Evolutionary conservation across 2,329 filamentous ascomycete genomes (phyloP), one percentile per base, ranked within the genome.

Genomic region (Talaromyces pinophilus): DNA sequence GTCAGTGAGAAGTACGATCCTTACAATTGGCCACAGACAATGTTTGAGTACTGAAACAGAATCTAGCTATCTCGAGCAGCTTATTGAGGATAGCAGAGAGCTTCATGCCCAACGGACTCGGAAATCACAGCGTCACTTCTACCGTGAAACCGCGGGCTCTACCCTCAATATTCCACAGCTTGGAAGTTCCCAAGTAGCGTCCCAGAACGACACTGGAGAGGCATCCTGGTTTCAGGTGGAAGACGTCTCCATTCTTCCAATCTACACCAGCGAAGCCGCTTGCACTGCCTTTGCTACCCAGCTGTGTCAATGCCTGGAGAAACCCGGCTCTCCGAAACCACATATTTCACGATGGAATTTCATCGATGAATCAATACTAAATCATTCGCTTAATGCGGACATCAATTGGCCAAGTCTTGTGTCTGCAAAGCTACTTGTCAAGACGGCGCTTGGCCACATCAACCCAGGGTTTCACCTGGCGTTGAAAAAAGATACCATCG

Each of bases 241-340:
- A 22, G 42, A 46, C 13, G 71, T 75, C 2, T 76, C 74, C 5
- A 75, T 73, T 42, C 76, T 75, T n/a, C 75, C 75, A 15, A 75
- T 77, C 54, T 79, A 78, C 64, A 73, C 79, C 48, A 75, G 77
- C 28, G 78, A 79, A 68, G 78, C 77, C 38, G 77, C 77, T 25
- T 79, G 77, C 65, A 78, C 77, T 17, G 78, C 78, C 3, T 79
- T 80, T 70, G 78, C 77, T 10, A 78, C 75, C 15, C 75, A 77
- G 30, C 74, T 79, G 66, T 75, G 77, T 13, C 75, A 77, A 28
- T 77, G 76, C 48, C 68, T 80, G 19, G 74, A 72, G 0, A 76
- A 73, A 0, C 74, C 74, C 59, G 75, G 71, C 67, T 69, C 72
- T 8, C 72, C 73, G 8, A 69, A 30, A 30, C 50, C 75, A 5